Percentiles rank a stretch among this genome's conserved stretches.
phyloP scores from a whole-genome alignment of 257 asterid genomes.

The Nicotiana attenuata region DNA sequence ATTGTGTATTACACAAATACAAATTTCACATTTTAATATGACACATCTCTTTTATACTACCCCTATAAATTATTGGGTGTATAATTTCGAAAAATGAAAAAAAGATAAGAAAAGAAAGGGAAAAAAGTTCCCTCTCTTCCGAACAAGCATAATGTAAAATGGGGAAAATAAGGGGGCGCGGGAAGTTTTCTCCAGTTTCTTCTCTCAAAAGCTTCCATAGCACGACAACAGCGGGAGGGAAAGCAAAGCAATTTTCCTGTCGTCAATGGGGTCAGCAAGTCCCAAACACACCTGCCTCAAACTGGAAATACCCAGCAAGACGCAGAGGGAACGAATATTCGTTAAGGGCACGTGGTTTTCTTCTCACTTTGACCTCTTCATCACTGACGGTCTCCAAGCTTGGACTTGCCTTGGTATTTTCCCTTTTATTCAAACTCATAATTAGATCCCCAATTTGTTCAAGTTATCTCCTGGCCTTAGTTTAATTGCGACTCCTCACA shows the following conservation, averaged over 20 bases:
- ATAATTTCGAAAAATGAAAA: too few species aligned
- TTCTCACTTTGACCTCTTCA: conserved; percentile 61
- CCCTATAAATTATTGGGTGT: too few species aligned
- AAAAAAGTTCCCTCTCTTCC: too few species aligned
- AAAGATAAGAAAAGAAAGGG: too few species aligned
- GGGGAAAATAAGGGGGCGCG: neutral
- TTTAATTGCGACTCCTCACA: neutral
- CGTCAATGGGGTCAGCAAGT: conserved; percentile 14
- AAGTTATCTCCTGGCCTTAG: too few species aligned
- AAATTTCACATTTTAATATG: too few species aligned
- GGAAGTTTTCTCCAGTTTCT: neutral
- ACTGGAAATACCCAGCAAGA: conserved; percentile 30
- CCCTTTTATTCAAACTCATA: neutral
- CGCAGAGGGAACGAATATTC: conserved; percentile 48
- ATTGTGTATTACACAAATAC: too few species aligned
- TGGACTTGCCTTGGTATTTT: conserved; percentile 72
- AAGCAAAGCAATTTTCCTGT: neutral
- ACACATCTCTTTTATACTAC: too few species aligned
- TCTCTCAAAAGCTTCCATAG: neutral
- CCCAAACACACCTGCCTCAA: conserved; percentile 79
- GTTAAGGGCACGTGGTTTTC: conserved; percentile 82
- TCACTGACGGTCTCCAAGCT: conserved; percentile 62
- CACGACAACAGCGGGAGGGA: neutral
- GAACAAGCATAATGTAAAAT: too few species aligned
- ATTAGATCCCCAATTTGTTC: neutral